Evolutionary conservation across 148 eudicot genomes (phyloP).

Genomic region (Dianthus caryophyllus): DNA sequence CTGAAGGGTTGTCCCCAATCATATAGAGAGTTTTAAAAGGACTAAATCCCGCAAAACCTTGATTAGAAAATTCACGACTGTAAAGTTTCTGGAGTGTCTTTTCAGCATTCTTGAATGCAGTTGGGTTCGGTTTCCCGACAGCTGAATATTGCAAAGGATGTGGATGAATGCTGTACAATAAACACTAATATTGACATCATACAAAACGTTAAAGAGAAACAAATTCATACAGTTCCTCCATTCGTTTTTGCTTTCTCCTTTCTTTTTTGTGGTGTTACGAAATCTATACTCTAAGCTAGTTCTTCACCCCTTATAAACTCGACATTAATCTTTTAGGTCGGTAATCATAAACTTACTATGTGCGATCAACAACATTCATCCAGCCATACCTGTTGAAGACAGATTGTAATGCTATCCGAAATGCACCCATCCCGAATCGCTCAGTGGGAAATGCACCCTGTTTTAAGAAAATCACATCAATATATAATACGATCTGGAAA

Average conservation of each 20-base stretch:
- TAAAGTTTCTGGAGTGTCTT: constrained; percentile 38
- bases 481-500: not conserved
- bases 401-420: constrained; percentile 78
- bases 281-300: too few species aligned
- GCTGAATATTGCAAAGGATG: constrained; percentile 66
- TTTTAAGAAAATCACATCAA: constrained; percentile 38
- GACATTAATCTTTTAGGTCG: not conserved
- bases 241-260: not conserved
- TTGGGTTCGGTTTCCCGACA: constrained; percentile 80
- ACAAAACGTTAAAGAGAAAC: constrained; percentile 8
- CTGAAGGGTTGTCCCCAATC: constrained; percentile 93
- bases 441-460: constrained; percentile 83
- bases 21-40: constrained; percentile 68
- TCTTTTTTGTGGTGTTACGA: too few species aligned
- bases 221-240: not conserved
- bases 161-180: constrained; percentile 69
- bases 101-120: constrained; percentile 79
- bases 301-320: too few species aligned
- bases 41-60: constrained; percentile 24
- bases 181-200: not conserved
- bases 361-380: not conserved
- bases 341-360: not conserved
- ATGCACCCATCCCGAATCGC: constrained; percentile 94
- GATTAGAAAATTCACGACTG: constrained; percentile 15
- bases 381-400: constrained; percentile 66